Conservation (phyloP, 495 filamentous ascomycete genomes). For the Aspergillus sparsus region DNA sequence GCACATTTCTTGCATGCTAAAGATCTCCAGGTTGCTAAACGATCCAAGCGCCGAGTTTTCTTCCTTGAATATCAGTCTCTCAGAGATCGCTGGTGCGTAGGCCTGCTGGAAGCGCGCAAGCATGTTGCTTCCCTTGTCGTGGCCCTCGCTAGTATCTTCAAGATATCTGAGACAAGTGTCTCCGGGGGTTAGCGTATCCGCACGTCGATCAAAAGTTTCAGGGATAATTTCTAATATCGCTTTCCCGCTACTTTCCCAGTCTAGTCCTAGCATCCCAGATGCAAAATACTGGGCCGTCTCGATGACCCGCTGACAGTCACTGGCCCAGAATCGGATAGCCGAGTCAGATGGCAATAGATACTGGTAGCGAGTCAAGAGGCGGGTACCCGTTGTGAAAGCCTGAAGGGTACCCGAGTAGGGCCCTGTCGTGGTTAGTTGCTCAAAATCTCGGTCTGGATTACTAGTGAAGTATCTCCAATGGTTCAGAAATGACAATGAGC, state of each 20-base stretch:
- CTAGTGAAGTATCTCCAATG: conserved; percentile 57
- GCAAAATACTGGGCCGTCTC: conserved; percentile 60
- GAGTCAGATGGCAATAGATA: conserved; percentile 38
- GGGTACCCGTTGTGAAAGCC: conserved; percentile 59
- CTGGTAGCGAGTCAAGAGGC: conserved; percentile 55
- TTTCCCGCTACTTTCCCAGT: conserved; percentile 41
- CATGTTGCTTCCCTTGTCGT: conserved; percentile 51
- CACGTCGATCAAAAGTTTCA: conserved; percentile 49
- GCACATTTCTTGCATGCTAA: conserved; percentile 64
- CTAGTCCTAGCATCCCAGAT: conserved; percentile 56
- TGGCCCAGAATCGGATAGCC: conserved; percentile 54
- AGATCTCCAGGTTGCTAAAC: conserved; percentile 51
- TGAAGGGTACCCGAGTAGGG: conserved; percentile 57
- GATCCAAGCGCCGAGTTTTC: conserved; percentile 39
- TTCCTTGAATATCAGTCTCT: conserved; percentile 43
- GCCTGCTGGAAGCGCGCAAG: conserved; percentile 47
- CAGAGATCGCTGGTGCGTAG: conserved; percentile 50
- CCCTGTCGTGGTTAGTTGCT: conserved; percentile 59
- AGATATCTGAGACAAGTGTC: conserved; percentile 57
- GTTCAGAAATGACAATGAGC: conserved; percentile 55
- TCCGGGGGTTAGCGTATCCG: conserved; percentile 60
- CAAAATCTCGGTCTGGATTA: conserved; percentile 42
- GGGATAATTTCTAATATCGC: conserved; percentile 54
- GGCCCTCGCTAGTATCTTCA: conserved; percentile 47
- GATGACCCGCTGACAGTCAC: conserved; percentile 56